Conservation (phyloP, 768 basidiomycete genomes). For the Kwoniella dejecticola region DNA sequence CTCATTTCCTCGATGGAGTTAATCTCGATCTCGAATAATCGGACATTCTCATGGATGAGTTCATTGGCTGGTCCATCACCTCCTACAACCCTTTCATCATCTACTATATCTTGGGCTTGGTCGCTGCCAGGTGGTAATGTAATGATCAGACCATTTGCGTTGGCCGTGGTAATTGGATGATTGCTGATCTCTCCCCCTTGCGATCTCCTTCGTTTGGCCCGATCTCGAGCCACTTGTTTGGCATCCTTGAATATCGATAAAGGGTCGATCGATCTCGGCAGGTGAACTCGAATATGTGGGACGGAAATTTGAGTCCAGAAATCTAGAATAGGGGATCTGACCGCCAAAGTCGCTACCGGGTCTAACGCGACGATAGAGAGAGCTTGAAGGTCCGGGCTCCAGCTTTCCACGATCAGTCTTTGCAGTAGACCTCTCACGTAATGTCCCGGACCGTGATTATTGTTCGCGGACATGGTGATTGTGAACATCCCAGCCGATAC, state of each 20-base stretch:
- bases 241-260: constrained; percentile 41
- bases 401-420: constrained; percentile 22
- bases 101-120: constrained; percentile 1
- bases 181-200: background rate
- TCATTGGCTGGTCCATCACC: constrained; percentile 40
- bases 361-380: constrained; percentile 40
- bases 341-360: constrained; percentile 35
- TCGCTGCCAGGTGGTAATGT: background rate
- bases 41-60: constrained; percentile 30
- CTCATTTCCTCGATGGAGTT: constrained; percentile 41
- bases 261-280: constrained; percentile 33
- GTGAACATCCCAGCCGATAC: too few species aligned
- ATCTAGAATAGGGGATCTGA: constrained; percentile 34
- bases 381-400: constrained; percentile 37
- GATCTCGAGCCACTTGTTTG: constrained; percentile 29
- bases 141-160: background rate
- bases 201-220: constrained; percentile 1
- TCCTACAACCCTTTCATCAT: constrained; percentile 27
- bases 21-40: constrained; percentile 48
- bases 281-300: constrained; percentile 41
- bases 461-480: too few species aligned
- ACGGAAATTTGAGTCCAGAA: constrained; percentile 36
- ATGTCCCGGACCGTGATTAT: constrained; percentile 31
- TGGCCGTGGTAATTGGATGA: background rate
- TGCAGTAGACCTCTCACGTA: constrained; percentile 19